phyloP scores from a whole-genome alignment of 768 basidiomycete species.

The Austroboletus eburneus region DNA sequence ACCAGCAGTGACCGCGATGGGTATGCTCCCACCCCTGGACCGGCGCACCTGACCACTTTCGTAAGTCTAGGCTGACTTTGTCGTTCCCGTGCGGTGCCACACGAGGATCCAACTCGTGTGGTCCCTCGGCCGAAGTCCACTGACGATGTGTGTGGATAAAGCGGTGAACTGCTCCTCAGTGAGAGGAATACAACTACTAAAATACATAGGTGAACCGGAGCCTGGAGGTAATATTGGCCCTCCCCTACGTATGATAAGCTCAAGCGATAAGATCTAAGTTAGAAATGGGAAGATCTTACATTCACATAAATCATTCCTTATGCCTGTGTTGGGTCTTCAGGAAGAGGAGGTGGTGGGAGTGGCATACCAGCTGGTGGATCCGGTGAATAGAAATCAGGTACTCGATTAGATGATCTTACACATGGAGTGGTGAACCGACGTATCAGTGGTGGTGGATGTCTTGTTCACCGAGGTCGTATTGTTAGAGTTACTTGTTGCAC shows the following conservation, averaged over 20 bases:
- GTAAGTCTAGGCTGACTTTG: too few relatives aligned
- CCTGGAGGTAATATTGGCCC: neutral
- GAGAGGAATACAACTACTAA: conserved; percentile 1
- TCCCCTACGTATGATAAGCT: neutral
- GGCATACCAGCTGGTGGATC: neutral
- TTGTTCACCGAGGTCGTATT: conserved; percentile 17
- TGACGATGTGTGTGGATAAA: too few relatives aligned
- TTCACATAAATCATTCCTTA: neutral
- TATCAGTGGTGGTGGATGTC: conserved; percentile 14
- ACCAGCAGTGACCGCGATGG: too few relatives aligned
- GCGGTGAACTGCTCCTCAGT: neutral
- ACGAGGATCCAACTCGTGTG: too few relatives aligned
- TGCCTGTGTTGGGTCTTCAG: neutral
- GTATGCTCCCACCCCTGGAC: too few relatives aligned
- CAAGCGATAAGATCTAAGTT: neutral
- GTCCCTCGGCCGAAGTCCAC: too few relatives aligned
- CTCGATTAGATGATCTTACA: conserved; percentile 5
- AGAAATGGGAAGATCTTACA: neutral
- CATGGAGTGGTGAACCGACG: conserved; percentile 24
- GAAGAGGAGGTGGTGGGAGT: neutral
- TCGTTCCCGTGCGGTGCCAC: too few relatives aligned
- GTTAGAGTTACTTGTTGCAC: conserved; percentile 11
- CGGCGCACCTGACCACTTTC: too few relatives aligned
- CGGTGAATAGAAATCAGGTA: neutral
- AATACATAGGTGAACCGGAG: too few relatives aligned